Conservation (phyloP, 2,329 filamentous ascomycete genomes). For the Trichoderma polysporum region DNA sequence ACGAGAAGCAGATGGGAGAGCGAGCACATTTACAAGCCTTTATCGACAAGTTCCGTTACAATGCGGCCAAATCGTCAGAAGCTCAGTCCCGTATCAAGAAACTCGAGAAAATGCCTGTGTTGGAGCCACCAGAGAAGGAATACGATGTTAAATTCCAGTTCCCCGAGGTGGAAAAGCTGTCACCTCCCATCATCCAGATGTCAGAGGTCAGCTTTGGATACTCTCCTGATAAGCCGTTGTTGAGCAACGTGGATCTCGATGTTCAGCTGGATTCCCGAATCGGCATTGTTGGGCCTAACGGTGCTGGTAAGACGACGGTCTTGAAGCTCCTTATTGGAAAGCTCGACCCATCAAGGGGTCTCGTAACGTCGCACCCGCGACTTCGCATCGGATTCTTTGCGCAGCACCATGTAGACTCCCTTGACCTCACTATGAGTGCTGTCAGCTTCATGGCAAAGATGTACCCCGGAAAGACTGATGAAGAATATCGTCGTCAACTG, state of each 20-base stretch:
- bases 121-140: constrained; percentile 86
- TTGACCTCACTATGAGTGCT: constrained; percentile 84
- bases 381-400: constrained; percentile 95
- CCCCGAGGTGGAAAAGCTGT: constrained; percentile 95
- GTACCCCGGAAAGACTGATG: constrained; percentile 88
- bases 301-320: constrained; percentile 98
- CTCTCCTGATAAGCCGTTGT: constrained; percentile 71
- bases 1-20: constrained; percentile 96
- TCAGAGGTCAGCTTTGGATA: constrained; percentile 89
- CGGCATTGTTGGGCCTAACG: constrained; percentile 98
- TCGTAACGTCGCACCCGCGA: constrained; percentile 86
- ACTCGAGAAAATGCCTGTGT: constrained; percentile 90
- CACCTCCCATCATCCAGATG: constrained; percentile 98
- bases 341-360: constrained; percentile 70
- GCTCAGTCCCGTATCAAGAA: constrained; percentile 99
- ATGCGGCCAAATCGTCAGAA: constrained; percentile 97
- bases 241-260: constrained; percentile 87
- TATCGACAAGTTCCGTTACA: constrained; percentile 99
- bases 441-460: constrained; percentile 95
- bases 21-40: constrained; percentile 93
- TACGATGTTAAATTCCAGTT: constrained; percentile 98
- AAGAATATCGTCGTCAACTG: constrained; percentile 93
- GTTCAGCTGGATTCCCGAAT: constrained; percentile 98
- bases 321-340: constrained; percentile 94
- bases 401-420: constrained; percentile 95